Evolutionary conservation across 371 early-diverging fungal genomes (phyloP).

Genomic region (Zopfochytrium polystomum): DNA sequence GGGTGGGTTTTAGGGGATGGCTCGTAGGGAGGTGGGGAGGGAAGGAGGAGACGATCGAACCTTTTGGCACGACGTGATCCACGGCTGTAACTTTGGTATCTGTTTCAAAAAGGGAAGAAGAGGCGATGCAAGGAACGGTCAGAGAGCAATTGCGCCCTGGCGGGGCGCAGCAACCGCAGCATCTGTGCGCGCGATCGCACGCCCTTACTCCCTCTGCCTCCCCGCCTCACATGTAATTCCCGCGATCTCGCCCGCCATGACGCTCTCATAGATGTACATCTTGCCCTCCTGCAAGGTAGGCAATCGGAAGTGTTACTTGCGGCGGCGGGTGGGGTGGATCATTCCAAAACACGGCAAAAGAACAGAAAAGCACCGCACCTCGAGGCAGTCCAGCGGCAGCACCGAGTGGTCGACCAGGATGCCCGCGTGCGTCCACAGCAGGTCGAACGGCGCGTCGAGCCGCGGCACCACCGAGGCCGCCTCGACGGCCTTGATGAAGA

Average conservation of each 20-base stretch:
- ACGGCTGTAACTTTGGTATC: conserved; percentile 28
- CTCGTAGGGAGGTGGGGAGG: conserved; percentile 30
- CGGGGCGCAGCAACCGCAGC: too few species aligned
- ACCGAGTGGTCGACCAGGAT: conserved; percentile 29
- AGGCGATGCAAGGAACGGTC: too few species aligned
- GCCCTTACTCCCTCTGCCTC: too few species aligned
- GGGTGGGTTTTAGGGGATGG: conserved; percentile 2
- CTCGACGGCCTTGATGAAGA: conserved; percentile 21
- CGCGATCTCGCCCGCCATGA: conserved; percentile 25
- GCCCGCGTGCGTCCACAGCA: conserved; percentile 29
- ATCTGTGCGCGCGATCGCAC: too few species aligned
- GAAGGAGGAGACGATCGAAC: too few species aligned
- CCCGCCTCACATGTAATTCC: conserved; percentile 22
- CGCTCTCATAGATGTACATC: conserved; percentile 34
- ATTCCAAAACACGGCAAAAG: too few species aligned
- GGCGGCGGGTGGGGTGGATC: too few species aligned
- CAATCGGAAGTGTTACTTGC: too few species aligned
- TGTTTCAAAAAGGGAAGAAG: too few species aligned
- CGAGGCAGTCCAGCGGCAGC: conserved; percentile 27
- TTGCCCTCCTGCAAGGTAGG: too few species aligned
- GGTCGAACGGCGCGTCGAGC: not conserved
- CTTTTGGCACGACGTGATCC: conserved; percentile 11
- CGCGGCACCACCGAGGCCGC: conserved; percentile 14
- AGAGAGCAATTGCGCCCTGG: too few species aligned
- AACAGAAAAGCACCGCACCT: too few species aligned